Conservation (phyloP, 208 protist genomes). For the Crithidia brevicula region DNA sequence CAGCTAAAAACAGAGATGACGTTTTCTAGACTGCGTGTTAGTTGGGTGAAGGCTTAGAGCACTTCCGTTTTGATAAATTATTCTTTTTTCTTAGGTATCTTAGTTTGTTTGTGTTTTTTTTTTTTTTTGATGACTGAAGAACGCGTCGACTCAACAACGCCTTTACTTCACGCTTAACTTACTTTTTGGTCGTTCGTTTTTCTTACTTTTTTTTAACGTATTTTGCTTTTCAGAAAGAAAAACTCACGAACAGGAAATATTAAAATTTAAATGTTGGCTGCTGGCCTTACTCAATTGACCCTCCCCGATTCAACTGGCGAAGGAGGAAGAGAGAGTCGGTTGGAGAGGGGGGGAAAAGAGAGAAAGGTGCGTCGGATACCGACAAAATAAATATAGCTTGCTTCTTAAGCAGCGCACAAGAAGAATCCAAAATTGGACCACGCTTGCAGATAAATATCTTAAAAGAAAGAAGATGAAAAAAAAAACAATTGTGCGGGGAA, state of each 20-base stretch:
- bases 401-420: not conserved
- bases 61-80: too few species aligned
- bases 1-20: not conserved
- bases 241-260: not conserved
- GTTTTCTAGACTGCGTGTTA: too few species aligned
- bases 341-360: constrained; percentile 1
- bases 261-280: too few species aligned
- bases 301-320: too few species aligned
- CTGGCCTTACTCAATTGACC: too few species aligned
- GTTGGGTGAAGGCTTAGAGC: too few species aligned
- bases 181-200: not conserved
- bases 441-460: too few species aligned
- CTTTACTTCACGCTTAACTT: too few species aligned
- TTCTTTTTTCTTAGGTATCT: not conserved
- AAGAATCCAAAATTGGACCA: constrained; percentile 4
- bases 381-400: not conserved
- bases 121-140: not conserved
- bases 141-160: too few species aligned
- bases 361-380: not conserved
- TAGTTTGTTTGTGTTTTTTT: not conserved
- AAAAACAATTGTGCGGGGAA: too few species aligned
- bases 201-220: not conserved
- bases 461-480: too few species aligned
- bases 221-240: not conserved
- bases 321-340: not conserved